Base-by-base conservation (phyloP, 805 yeast species). In the Kockiozyma suomiensis region DNA sequence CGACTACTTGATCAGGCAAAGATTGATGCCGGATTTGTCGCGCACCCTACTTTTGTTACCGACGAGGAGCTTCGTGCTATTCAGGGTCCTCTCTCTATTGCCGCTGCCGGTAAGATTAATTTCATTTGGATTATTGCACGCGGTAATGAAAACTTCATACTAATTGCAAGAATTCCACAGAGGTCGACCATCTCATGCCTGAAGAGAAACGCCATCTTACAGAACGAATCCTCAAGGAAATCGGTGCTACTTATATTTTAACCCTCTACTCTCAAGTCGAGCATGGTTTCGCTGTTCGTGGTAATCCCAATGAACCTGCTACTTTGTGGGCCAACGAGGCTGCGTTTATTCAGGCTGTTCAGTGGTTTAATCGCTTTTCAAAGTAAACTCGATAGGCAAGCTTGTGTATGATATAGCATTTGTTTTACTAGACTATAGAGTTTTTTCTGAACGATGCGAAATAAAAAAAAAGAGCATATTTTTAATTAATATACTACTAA, bases 251-350 rank as follows among this genome's bases (percentile, higher is more conserved):
- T 41, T 90, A 82, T 75, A 85, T 82, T 72, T 66, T 86, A 15
- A 83, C 84, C 58, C 70, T 88, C 40, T 86, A 82, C 71, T 72
- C 85, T 32, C 86, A 86, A 54, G 86, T 82, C 23, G 19, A 70
- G 2, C 97, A 91, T 71, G 97, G 97, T 0, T 91, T 78, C 72
- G 83, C 96, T 19, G 85, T 82, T 45, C 87, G 88, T 75, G 96
- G 96, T 58, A 96, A 91, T 70, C 64, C 80, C 35, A 62, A 75
- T 10, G 75, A 76, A 60, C 86, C 86, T 23, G 71, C 67, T 35
- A 82, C 81, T 58, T 78, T 73, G 66, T 85, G 85, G 66, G 90
- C 96, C 42, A 84, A 81, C 72, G 87, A 87, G 63, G 87, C 86
- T 77, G 78, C 85, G 1, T 74, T 87, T 42, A 37, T 62, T n/a